A percentile compares a stretch with the other conserved stretches of the same genome.
phyloP scores from a whole-genome alignment of 1,139 yeast species.

The Barnettozyma hawaiiensis region DNA sequence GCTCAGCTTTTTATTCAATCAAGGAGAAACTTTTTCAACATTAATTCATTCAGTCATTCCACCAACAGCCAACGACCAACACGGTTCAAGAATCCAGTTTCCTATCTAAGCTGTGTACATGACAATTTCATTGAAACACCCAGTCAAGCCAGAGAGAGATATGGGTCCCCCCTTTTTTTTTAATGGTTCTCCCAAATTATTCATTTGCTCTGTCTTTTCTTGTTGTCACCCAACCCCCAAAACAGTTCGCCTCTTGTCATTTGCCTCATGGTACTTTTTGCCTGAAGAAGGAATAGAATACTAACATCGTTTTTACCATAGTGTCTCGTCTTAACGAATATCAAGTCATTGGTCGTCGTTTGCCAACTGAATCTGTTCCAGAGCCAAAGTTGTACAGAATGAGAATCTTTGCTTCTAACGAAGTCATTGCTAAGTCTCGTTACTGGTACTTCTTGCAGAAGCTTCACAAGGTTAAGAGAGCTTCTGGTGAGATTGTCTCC shows the following conservation, averaged over 20 bases:
- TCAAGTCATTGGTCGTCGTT: conserved; percentile 99
- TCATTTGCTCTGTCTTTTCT: too few relatives aligned
- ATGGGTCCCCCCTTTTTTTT: too few relatives aligned
- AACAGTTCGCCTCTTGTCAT: too few relatives aligned
- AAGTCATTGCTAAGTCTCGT: conserved; percentile 99
- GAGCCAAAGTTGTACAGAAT: conserved; percentile 99
- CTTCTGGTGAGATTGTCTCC: conserved; percentile 98
- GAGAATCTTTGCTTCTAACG: conserved; percentile 99
- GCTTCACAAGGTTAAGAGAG: conserved; percentile 99
- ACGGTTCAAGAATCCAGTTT: too few relatives aligned
- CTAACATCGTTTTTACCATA: conserved; percentile 27
- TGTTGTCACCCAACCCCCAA: too few relatives aligned
- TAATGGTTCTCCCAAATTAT: too few relatives aligned
- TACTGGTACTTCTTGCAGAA: conserved; percentile 99
- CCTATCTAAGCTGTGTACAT: too few relatives aligned
- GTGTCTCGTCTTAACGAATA: conserved; percentile 97
- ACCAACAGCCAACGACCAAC: too few relatives aligned
- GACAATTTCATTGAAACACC: too few relatives aligned
- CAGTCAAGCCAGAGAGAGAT: too few relatives aligned
- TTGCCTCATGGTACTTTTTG: too few relatives aligned
- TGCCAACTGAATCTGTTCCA: conserved; percentile 98
- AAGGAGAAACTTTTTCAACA: background rate
- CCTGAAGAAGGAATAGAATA: conserved; percentile 5
- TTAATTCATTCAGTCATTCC: too few relatives aligned
- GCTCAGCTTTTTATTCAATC: background rate